Evolutionary conservation across 1,139 yeast species (phyloP).

Genomic region (Candida sp.): DNA sequence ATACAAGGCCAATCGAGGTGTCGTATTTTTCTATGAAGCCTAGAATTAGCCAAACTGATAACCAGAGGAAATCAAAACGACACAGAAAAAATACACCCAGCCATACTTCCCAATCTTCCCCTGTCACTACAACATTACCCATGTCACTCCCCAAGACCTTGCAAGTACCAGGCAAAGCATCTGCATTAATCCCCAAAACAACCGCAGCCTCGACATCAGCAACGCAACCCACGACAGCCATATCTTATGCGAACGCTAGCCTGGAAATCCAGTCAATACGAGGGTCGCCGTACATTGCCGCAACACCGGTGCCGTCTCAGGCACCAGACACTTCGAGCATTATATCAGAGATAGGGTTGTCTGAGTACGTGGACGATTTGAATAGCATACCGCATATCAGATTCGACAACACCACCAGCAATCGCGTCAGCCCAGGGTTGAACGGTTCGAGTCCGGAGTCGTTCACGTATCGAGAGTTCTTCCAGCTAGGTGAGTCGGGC

Average conservation of each 20-base stretch:
- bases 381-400: constrained; percentile 4
- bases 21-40: no score
- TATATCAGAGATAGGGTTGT: constrained; percentile 8
- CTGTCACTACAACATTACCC: neutral
- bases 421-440: neutral
- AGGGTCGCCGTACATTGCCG: constrained; percentile 9
- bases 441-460: constrained; percentile 1
- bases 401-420: constrained; percentile 2
- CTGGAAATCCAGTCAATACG: constrained; percentile 12
- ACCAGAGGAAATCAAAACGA: neutral
- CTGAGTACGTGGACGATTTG: constrained; percentile 10
- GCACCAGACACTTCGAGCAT: constrained; percentile 7
- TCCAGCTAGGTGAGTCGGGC: constrained; percentile 2
- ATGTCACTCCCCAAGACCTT: constrained; percentile 6
- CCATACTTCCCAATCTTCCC: neutral
- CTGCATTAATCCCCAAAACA: constrained; percentile 5
- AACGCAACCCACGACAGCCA: constrained; percentile 12
- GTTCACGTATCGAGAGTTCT: constrained; percentile 12
- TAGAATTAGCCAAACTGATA: no score
- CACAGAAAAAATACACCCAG: neutral
- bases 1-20: no score
- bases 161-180: constrained; percentile 7
- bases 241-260: constrained; percentile 13
- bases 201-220: constrained; percentile 4
- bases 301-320: constrained; percentile 2